Evolutionary conservation across 495 filamentous ascomycete genomes (phyloP).

Genomic region (Annulohypoxylon moriforme): DNA sequence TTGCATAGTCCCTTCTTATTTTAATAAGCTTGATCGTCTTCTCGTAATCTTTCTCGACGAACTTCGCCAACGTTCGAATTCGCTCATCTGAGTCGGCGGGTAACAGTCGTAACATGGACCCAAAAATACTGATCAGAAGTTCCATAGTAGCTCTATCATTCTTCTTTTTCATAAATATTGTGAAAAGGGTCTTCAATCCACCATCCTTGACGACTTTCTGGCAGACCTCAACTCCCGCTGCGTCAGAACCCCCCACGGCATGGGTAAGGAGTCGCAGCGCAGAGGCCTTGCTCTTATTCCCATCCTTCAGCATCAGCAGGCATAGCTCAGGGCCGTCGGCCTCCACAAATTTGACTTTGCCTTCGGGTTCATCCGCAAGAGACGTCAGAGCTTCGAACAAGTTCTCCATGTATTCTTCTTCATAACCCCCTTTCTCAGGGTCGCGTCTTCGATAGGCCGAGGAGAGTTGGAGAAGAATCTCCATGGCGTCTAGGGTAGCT

Average conservation of each 20-base stretch:
- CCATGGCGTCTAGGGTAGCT: slow-evolving; percentile 76
- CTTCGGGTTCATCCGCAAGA: slow-evolving; percentile 76
- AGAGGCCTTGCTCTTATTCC: slow-evolving; percentile 79
- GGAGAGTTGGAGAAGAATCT: slow-evolving; percentile 83
- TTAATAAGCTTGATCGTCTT: slow-evolving; percentile 77
- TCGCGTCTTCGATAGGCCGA: slow-evolving; percentile 91
- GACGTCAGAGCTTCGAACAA: slow-evolving; percentile 86
- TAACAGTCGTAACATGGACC: slow-evolving; percentile 81
- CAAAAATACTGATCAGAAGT: slow-evolving; percentile 90
- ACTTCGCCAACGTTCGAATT: slow-evolving; percentile 90
- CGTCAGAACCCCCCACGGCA: slow-evolving; percentile 74
- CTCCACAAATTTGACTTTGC: slow-evolving; percentile 86
- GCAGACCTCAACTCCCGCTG: slow-evolving; percentile 67
- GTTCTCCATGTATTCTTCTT: slow-evolving; percentile 95
- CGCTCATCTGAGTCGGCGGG: slow-evolving; percentile 82
- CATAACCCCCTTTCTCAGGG: slow-evolving; percentile 84
- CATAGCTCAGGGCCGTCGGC: slow-evolving; percentile 93
- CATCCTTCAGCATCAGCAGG: slow-evolving; percentile 81
- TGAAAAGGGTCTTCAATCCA: slow-evolving; percentile 86
- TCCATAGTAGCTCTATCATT: slow-evolving; percentile 77
- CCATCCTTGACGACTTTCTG: slow-evolving; percentile 82
- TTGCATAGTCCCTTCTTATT: slow-evolving; percentile 76
- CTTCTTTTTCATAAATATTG: slow-evolving; percentile 90
- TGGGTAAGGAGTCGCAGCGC: slow-evolving; percentile 87
- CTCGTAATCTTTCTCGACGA: slow-evolving; percentile 93